Evolutionary conservation across 1,284 basidiomycete genomes (phyloP).

Genomic region (Ustilago cynodontis): DNA sequence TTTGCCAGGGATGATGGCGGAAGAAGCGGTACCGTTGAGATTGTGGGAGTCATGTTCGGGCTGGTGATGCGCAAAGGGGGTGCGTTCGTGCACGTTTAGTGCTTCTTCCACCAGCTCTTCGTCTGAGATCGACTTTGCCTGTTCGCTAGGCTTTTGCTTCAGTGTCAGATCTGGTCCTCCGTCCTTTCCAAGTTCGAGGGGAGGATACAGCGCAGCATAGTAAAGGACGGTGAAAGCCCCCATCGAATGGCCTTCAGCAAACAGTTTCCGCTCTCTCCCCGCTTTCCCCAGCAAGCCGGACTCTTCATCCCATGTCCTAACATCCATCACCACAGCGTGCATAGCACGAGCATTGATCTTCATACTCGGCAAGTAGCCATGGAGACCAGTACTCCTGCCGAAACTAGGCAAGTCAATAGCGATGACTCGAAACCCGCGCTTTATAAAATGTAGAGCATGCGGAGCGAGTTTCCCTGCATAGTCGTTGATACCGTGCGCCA

Average conservation of each 20-base stretch:
- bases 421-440: constrained; percentile 73
- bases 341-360: constrained; percentile 71
- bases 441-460: constrained; percentile 71
- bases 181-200: constrained; percentile 38
- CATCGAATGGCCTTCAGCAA: constrained; percentile 71
- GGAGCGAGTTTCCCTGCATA: constrained; percentile 70
- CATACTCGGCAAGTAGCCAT: constrained; percentile 72
- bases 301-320: constrained; percentile 59
- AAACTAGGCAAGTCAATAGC: constrained; percentile 73
- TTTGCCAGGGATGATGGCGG: constrained; percentile 22
- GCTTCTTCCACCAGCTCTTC: constrained; percentile 36
- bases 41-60: constrained; percentile 9
- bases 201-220: constrained; percentile 66
- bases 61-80: constrained; percentile 24
- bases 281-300: constrained; percentile 24
- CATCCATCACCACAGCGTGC: constrained; percentile 72
- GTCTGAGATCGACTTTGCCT: constrained; percentile 30
- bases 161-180: constrained; percentile 42
- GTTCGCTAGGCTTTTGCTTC: constrained; percentile 41
- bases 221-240: constrained; percentile 71
- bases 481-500: constrained; percentile 67
- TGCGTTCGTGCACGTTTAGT: constrained; percentile 30
- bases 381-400: constrained; percentile 70
- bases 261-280: constrained; percentile 60
- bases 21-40: constrained; percentile 5